Evolutionary conservation across 2,329 filamentous ascomycete genomes (phyloP), one percentile per base, ranked within the genome.

Genomic region (Colletotrichum caudatum): DNA sequence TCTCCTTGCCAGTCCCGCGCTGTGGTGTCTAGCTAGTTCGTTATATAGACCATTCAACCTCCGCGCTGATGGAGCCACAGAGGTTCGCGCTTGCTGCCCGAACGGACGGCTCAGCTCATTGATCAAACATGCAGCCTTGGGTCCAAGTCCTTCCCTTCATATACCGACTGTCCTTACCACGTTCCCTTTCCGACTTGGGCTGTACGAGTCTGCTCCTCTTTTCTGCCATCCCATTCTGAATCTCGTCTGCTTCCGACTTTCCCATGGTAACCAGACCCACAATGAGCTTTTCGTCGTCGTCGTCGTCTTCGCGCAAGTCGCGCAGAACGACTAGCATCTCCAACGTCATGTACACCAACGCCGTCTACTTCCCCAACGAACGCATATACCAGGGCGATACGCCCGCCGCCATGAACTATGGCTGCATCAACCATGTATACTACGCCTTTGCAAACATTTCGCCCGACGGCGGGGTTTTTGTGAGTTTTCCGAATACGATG

Each of bases 341-440:
- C 33, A 83, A 80, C 72, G 83, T 90, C 72, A 88, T 89, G 82
- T 88, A 85, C 78, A 89, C 88, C 77, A 96, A 96, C 80, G 93
- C 91, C 29, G 92, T 94, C 23, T 96, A 95, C 82, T 96, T 94
- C 80, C 92, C 93, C n/a, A 95, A 94, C 81, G 90, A 89, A 83
- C 86, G 90, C 70, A 89, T 94, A 75, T 94, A 94, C 81, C 86
- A 87, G 68, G 88, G 91, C 74, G 89, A 93, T 76, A 92, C 92
- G 20, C 93, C 93, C 0, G 92, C 89, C 1, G 90, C 90, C 66
- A 83, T 95, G 77, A 93, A 93, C 78, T 90, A 94, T 79, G 89
- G 89, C 74, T 93, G 92, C 77, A 90, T 95, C 76, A 94, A 92
- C 75, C 92, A 94, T 78, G 90, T 95, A 35, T 95, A 94, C 81